Evolutionary conservation across 2,329 filamentous ascomycete genomes (phyloP).

Genomic region (Phialophora tarda): DNA sequence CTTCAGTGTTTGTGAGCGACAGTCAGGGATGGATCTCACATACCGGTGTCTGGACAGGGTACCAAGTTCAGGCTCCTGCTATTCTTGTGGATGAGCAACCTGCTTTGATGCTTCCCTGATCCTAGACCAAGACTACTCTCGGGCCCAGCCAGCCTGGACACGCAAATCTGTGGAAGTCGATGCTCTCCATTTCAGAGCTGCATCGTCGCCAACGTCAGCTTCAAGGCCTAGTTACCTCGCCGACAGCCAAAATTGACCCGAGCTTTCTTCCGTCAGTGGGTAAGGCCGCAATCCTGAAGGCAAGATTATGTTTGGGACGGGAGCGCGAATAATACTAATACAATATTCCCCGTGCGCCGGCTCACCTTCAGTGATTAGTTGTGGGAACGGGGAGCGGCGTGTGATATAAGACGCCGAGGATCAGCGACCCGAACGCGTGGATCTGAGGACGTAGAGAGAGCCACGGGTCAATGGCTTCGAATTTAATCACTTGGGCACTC

Average conservation of each 20-base stretch:
- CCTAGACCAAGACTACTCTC: not conserved
- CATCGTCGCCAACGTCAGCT: not conserved
- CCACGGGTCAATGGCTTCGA: not conserved
- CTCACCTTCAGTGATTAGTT: not conserved
- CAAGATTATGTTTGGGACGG: too few species aligned
- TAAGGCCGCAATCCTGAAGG: too few species aligned
- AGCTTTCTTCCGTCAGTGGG: too few species aligned
- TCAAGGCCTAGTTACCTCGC: too few species aligned
- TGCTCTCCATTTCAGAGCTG: not conserved
- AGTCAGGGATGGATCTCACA: not conserved
- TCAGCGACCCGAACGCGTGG: not conserved
- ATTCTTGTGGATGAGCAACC: not conserved
- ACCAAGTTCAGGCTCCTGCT: not conserved
- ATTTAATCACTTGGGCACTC: not conserved
- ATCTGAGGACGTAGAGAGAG: not conserved
- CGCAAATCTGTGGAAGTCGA: not conserved
- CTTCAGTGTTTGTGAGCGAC: not conserved
- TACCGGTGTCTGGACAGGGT: too few species aligned
- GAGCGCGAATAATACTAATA: too few species aligned
- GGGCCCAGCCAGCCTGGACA: not conserved
- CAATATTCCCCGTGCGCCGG: too few species aligned
- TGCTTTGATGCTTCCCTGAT: not conserved
- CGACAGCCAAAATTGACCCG: too few species aligned
- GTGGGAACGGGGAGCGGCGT: not conserved
- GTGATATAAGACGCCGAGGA: too few species aligned